A percentile compares a stretch with the other conserved stretches of the same genome.
Evolutionary conservation across 202 grass and related monocot genomes (phyloP).

Genomic region (Digitaria exilis): DNA sequence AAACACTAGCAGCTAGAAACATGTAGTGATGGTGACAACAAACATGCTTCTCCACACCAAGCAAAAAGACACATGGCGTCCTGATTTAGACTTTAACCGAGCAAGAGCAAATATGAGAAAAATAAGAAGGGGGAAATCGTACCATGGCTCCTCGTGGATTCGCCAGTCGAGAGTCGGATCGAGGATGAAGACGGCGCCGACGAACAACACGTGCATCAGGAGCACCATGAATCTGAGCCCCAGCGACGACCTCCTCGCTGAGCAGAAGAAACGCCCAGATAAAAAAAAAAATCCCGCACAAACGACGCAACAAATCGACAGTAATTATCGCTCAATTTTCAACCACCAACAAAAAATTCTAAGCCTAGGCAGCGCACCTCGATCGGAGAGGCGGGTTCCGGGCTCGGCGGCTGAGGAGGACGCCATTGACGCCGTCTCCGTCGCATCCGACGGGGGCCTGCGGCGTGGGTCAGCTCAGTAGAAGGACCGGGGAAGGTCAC

Average conservation of each 20-base stretch:
- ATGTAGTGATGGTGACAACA: not conserved
- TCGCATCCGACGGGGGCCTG: slow-evolving; percentile 40
- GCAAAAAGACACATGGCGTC: not conserved
- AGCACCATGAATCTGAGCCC: slow-evolving; percentile 67
- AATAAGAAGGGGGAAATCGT: not conserved
- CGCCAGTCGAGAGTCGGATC: slow-evolving; percentile 61
- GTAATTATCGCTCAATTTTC: not conserved
- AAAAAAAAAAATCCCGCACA: slow-evolving; percentile 11
- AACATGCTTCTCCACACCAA: not conserved
- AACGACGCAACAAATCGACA: slow-evolving; percentile 30
- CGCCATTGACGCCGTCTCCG: slow-evolving; percentile 48
- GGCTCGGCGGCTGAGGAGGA: slow-evolving; percentile 53
- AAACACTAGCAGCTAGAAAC: not conserved
- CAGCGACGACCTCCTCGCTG: slow-evolving; percentile 76
- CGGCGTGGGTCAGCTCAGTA: not conserved
- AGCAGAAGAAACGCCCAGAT: not conserved
- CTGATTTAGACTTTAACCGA: not conserved
- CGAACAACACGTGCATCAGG: slow-evolving; percentile 75
- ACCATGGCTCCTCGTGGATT: slow-evolving; percentile 71
- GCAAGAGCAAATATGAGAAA: not conserved
- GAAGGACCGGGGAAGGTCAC: not conserved
- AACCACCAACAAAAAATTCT: not conserved
- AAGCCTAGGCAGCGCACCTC: slow-evolving; percentile 41
- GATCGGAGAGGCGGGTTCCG: slow-evolving; percentile 47
- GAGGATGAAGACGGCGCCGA: slow-evolving; percentile 72